These are phyloP conservation scores for Neotropicomus parvogracilis DNA, from an alignment of 1,284 basidiomycete genomes.

Conservation along the genomic window DNA sequence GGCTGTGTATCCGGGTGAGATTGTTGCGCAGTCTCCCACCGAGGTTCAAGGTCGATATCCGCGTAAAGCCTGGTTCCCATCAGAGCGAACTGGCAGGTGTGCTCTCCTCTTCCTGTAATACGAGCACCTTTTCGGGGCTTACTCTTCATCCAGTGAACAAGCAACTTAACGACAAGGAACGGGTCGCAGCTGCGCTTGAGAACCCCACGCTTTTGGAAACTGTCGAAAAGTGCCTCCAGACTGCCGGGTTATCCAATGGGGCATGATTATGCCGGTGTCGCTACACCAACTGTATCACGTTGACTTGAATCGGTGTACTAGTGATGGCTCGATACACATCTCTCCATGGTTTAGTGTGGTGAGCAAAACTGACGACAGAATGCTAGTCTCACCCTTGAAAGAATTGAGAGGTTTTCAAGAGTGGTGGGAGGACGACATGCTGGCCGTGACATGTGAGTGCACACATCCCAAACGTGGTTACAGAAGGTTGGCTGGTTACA, in stretches of 20 bases:
- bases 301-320: too few species aligned
- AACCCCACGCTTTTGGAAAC: slow-evolving; percentile 86
- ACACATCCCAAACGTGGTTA: too few species aligned
- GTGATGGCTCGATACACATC: too few species aligned
- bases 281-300: neutral
- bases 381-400: too few species aligned
- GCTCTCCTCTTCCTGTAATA: slow-evolving; percentile 17
- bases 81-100: slow-evolving; percentile 86
- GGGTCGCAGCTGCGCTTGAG: slow-evolving; percentile 95
- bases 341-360: too few species aligned
- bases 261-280: neutral
- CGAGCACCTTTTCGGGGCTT: neutral
- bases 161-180: slow-evolving; percentile 98
- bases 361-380: too few species aligned
- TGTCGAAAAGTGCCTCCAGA: slow-evolving; percentile 81
- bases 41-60: slow-evolving; percentile 93
- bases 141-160: slow-evolving; percentile 75
- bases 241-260: slow-evolving; percentile 24
- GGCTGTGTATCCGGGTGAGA: slow-evolving; percentile 89
- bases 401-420: too few species aligned
- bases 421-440: too few species aligned
- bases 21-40: slow-evolving; percentile 87
- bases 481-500: too few species aligned
- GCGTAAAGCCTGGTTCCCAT: slow-evolving; percentile 91
- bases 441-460: too few species aligned